Base-by-base conservation (phyloP, 257 asterid genomes). In the Paraleonurus japonicus region DNA sequence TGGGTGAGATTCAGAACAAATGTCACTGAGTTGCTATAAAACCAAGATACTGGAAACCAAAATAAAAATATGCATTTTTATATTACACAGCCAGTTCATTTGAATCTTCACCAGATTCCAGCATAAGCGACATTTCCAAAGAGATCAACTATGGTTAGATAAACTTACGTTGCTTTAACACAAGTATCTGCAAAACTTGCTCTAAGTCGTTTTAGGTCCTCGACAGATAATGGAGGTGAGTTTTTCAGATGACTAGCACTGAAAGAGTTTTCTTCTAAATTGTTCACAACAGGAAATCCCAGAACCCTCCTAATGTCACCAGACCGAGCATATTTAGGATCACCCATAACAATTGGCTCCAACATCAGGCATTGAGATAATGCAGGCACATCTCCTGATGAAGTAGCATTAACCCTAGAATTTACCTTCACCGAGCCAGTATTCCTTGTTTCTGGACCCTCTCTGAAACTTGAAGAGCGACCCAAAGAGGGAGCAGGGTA, bases 401-500 rank as follows among this genome's bases (percentile, higher is more conserved):
- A 74, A 70, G 85, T 61, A 66, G 81, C 84, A 82, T 71, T 74
- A 28, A 82, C 90, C 74, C 93, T 81, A 59, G 90, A 83, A 76
- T 85, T 83, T 67, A 83, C 81, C 83, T 86, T 92, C 30, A 85
- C 92, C 54, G 89, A 81, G 75, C 87, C 82, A 75, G 81, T 77
- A 41, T 77, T 72, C 75, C 96, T 84, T 51, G 79, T 83, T 51
- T 89, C 96, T 63, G 87, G 80, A 77, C 85, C 79, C 75, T 94
- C 97, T 71, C 95, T 83, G 82, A 89, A 90, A 86, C 98, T 94
- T 71, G 92, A 84, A 41, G 95, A 81, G 78, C 92, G 84, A 35
- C 86, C 96, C 74, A 89, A 68, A 65, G 76, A 65, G 66, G 92
- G 83, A 70, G 87, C 89, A 71, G 88, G 24, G 84, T 83, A 89